A percentile compares a stretch with the other conserved stretches of the same genome.
phyloP scores from a whole-genome alignment of 1,139 yeast species.

The Yamadazyma atmosphaerica region DNA sequence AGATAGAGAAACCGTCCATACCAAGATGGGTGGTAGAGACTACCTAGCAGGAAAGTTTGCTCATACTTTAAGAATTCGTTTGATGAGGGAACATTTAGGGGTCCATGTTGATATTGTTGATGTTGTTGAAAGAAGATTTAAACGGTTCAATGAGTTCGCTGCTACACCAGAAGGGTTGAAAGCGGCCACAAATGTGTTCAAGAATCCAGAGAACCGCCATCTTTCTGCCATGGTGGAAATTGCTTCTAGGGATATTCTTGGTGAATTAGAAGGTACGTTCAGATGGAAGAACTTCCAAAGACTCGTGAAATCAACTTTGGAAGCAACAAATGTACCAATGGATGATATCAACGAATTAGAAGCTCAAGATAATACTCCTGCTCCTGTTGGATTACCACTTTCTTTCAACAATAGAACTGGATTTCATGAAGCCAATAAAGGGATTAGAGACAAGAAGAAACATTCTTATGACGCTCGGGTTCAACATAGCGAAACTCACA shows the following conservation, averaged over 20 bases:
- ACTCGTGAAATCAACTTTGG: slow-evolving; percentile 17
- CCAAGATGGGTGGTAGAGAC: slow-evolving; percentile 80
- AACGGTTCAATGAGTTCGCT: slow-evolving; percentile 59
- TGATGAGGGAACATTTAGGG: slow-evolving; percentile 97
- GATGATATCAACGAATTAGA: slow-evolving; percentile 32
- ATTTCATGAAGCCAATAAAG: slow-evolving; percentile 67
- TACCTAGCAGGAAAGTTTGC: slow-evolving; percentile 86
- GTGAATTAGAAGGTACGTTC: slow-evolving; percentile 42
- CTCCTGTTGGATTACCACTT: slow-evolving; percentile 48
- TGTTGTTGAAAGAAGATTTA: slow-evolving; percentile 74
- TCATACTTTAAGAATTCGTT: slow-evolving; percentile 80
- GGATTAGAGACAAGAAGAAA: slow-evolving; percentile 80
- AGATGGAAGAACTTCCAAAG: slow-evolving; percentile 48
- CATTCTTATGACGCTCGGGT: slow-evolving; percentile 81
- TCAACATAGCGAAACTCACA: slow-evolving; percentile 62
- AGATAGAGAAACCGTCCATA: slow-evolving; percentile 73
- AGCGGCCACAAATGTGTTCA: slow-evolving; percentile 45
- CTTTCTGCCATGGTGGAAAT: slow-evolving; percentile 73
- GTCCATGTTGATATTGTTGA: slow-evolving; percentile 89
- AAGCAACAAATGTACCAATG: slow-evolving; percentile 22
- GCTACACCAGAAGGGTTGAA: slow-evolving; percentile 40
- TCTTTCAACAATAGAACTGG: slow-evolving; percentile 91
- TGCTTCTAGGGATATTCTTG: slow-evolving; percentile 67
- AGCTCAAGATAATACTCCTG: slow-evolving; percentile 27
- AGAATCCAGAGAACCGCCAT: slow-evolving; percentile 28